Base-by-base conservation (phyloP, 768 basidiomycete species). In the Clavulina sp. region DNA sequence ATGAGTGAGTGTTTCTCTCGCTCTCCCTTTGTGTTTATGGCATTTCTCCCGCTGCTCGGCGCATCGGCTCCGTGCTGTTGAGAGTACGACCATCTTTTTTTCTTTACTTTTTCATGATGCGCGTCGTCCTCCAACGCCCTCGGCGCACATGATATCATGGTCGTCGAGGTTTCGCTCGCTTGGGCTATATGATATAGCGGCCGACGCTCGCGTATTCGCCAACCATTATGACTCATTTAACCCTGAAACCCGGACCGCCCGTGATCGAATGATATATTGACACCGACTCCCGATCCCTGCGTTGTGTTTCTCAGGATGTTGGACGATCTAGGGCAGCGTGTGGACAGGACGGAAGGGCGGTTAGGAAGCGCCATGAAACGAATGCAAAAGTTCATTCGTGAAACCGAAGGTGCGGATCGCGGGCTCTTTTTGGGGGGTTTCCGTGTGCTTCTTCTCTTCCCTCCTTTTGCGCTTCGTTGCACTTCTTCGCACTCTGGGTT, bases 331-430 rank as follows among this genome's bases (percentile, higher is more conserved):
- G 83, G 84, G 56, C 67, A 61, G n/a, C 74, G 76, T 41, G 83
- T 87, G 1, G 84, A 84, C 58, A 62, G 61, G 23, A 77, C 85
- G 24, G 78, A 84, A 55, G 69, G 66, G 21, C 80, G 80, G 56
- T 70, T 92, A 7, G 68, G 62, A 33, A 71, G 66, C 51, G 83
- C 83, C 18, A 79, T 81, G 73, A 71, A 66, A 41, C 71, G 71
- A 55, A 73, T 92, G 74, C 72, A 77, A 47, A 80, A 79, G 54
- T 88, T 97, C 62, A 72, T 93, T 41, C 74, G 83, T 34, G 75
- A 92, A 38, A 86, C 86, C 0, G 88, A 93, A 69, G 78, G 80
- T 77, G 54, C 48, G 69, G 60, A 6, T 19, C 23, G 9, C 31
- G 6, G 23, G 29, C 44, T 30, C 44, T 53, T 40, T 29, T 23